Percentiles rank a stretch among this genome's conserved stretches.
Conservation (phyloP, 306 rosid genomes). For the Citrullus mucosospermus region DNA sequence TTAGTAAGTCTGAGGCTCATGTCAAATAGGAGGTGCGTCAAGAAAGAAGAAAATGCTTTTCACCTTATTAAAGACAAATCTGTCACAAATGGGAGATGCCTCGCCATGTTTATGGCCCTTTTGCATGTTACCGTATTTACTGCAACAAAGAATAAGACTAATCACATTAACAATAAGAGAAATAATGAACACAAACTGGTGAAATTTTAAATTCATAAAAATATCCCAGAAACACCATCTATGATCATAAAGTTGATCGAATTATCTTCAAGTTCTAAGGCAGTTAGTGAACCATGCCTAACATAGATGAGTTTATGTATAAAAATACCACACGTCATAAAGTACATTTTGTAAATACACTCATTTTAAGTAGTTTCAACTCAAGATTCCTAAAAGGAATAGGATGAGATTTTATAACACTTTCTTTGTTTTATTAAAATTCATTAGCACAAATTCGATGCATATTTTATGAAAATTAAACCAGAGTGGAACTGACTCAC, state of each 20-base stretch:
- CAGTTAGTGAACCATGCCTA: neutral
- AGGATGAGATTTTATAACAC: neutral
- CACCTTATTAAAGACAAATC: slow-evolving; percentile 78
- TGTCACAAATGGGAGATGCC: slow-evolving; percentile 75
- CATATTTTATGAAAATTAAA: neutral
- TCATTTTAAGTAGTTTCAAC: neutral
- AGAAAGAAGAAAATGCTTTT: slow-evolving; percentile 9
- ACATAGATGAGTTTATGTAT: neutral
- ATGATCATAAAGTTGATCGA: neutral
- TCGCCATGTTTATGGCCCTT: slow-evolving; percentile 43
- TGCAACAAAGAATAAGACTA: slow-evolving; percentile 12
- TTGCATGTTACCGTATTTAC: slow-evolving; percentile 62
- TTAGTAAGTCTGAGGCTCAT: neutral
- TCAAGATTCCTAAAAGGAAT: neutral
- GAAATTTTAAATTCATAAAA: neutral
- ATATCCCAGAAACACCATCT: neutral
- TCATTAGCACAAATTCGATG: neutral
- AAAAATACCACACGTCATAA: neutral
- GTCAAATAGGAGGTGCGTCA: neutral
- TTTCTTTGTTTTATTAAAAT: neutral
- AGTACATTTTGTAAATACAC: neutral
- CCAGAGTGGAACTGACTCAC: slow-evolving; percentile 35
- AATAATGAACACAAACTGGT: neutral
- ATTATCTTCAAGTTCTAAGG: neutral
- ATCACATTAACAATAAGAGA: neutral